Base-by-base conservation (phyloP, 2,329 filamentous ascomycete genomes). In the Ophiostoma quercus region DNA sequence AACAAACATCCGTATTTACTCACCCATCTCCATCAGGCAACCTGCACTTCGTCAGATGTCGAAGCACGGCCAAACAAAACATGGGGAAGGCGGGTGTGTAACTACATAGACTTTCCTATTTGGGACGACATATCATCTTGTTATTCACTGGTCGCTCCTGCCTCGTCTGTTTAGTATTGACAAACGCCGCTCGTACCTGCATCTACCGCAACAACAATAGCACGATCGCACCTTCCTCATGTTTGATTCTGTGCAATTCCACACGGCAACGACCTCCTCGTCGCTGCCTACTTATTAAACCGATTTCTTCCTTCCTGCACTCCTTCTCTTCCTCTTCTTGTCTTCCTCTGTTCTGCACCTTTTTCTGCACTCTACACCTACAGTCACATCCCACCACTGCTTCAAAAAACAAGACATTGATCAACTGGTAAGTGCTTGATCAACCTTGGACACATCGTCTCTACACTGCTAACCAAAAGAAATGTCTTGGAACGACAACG, bases 401-500 rank as follows among this genome's bases (percentile, higher is more conserved):
- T 25, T 63, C 22, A 14, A 60, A 16, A 12, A 39, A 22, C 19
- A n/a, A 22, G 3, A 22, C 19, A 14, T 22, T 3, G 5, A 39
- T 12, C 9, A 14, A 65, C 16, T 5, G 34, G 32, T 39, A 65
- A 14, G 2, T 22, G 37, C 62, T 39, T 22, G 19, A 9, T 19
- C 19, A 3, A 12, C 3, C 3, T 4, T 12, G 12, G 16, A 22
- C 8, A 39, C n/a, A 9, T 57, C 34, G n/a, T 12, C 62, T 12
- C 57, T 62, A 25, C 57, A 16, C 5, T 34, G 14, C 22, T 32
- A 19, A 62, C 57, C 32, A 25, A 32, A 5, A 62, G 25, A 62
- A 8, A 88, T 90, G 51, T 88, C 88, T 88, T 88, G 90, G 81
- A 90, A 90, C 73, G 91, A 83, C n/a, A 22, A 25, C 9, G 54